Evolutionary conservation across 148 eudicot genomes (phyloP), one percentile per base, ranked within the genome.

Genomic region (Spergularia bocconei): DNA sequence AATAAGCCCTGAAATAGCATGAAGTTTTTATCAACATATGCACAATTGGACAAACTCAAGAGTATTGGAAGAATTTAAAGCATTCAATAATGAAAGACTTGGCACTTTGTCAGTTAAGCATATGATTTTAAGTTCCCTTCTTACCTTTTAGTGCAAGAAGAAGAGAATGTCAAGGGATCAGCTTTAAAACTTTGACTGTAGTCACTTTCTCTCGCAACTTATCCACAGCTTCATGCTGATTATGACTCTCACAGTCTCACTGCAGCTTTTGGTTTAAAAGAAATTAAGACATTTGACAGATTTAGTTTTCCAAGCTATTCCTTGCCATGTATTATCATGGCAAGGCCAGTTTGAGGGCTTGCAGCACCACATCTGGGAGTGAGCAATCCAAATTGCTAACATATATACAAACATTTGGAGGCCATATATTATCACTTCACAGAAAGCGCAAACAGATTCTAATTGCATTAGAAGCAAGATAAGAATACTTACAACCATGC

Each of bases 11-110:
- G 36, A 6, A 44, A 84, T 80, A 64, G 84, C 90, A 41, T 58
- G 85, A 41, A 29, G 54, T 82, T 65, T 81, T 85, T 41, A 63
- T 86, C 56, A 89, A 89, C 59, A 87, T 66, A 0, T 87, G 91
- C 88, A 90, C 93, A 7, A 83, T 91, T 51, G 90, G 88, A 12
- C 90, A 63, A 89, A 88, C 51, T 81, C 87, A 2, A 29, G 69
- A 82, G 73, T 65, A 76, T 7, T 89, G 91, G 93, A 66, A 75
- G n/a, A 73, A 89, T 64, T 84, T 87, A n/a, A 82, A 38, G 56
- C 1, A 63, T 91, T 87, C 63, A 67, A 79, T 21, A 88, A 88
- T 13, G 86, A 86, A 66, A 85, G 90, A 70, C 88, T 88, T 29
- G 36, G 36, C 36, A 29, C 3, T 29, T 29, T 29, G 36, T 1